Evolutionary conservation across 371 early-diverging fungal genomes (phyloP).

Genomic region (Capillidium heterosporum): DNA sequence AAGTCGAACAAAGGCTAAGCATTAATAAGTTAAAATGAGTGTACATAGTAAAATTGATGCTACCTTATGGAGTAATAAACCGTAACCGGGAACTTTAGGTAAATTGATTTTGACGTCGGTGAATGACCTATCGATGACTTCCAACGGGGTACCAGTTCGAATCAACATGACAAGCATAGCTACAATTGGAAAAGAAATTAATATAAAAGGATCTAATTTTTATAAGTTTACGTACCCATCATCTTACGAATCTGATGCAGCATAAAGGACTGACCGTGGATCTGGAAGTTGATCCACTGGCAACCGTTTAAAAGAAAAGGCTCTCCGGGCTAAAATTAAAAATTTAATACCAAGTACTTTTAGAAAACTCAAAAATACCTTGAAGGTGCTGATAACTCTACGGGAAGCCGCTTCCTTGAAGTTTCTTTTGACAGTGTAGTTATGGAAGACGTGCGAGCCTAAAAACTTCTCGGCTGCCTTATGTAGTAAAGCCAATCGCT

Average conservation of each 20-base stretch:
- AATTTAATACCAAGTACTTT: background rate
- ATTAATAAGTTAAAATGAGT: background rate
- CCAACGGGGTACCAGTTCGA: conserved; percentile 46
- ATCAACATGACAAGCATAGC: conserved; percentile 64
- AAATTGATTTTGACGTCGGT: conserved; percentile 59
- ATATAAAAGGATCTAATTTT: background rate
- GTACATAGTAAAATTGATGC: background rate
- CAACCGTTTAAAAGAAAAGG: conserved; percentile 57
- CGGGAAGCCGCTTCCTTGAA: conserved; percentile 55
- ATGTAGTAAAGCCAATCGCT: conserved; percentile 38
- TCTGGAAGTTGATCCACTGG: conserved; percentile 85
- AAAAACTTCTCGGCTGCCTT: conserved; percentile 47
- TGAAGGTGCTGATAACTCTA: conserved; percentile 62
- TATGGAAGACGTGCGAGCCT: conserved; percentile 93
- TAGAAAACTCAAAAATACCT: conserved; percentile 17
- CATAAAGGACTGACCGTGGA: conserved; percentile 98
- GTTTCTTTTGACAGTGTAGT: conserved; percentile 76
- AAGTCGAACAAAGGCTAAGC: conserved; percentile 34
- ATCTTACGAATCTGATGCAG: conserved; percentile 99
- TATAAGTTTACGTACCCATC: conserved; percentile 60
- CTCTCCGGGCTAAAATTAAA: conserved; percentile 25
- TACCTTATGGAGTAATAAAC: conserved; percentile 76
- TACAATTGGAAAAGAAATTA: conserved; percentile 6
- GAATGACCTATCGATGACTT: conserved; percentile 43
- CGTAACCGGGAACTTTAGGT: conserved; percentile 96